Percentiles rank a stretch among this genome's conserved stretches.
Evolutionary conservation across 129 eudicot species (phyloP).

Genomic region (Flaveria sonorensis): DNA sequence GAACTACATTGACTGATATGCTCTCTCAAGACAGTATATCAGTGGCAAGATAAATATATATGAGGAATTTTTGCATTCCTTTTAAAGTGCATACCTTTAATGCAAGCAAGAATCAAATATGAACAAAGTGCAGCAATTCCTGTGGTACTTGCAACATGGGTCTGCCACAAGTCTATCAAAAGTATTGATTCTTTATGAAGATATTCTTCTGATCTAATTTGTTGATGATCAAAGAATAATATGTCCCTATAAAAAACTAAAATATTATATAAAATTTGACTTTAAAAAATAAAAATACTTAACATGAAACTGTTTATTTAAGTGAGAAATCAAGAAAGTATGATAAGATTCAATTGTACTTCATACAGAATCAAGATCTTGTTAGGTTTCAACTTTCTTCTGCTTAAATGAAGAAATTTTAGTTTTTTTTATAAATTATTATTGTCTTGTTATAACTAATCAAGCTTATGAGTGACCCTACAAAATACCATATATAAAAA

Average conservation of each 20-base stretch:
- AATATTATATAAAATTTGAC: slow-evolving; percentile 5
- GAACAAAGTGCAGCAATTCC: slow-evolving; percentile 38
- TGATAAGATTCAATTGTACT: slow-evolving; percentile 36
- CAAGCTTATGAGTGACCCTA: slow-evolving; percentile 33
- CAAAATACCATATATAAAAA: slow-evolving; percentile 30
- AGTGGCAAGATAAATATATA: slow-evolving; percentile 30
- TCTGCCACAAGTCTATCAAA: slow-evolving; percentile 42
- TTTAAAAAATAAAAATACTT: slow-evolving; percentile 16
- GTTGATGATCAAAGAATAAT: slow-evolving; percentile 32
- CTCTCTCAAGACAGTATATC: slow-evolving; percentile 29
- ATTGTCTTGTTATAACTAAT: slow-evolving; percentile 13
- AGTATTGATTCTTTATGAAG: slow-evolving; percentile 43
- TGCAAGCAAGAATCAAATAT: slow-evolving; percentile 37
- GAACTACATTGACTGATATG: slow-evolving; percentile 21
- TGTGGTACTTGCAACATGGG: slow-evolving; percentile 43
- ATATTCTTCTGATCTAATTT: slow-evolving; percentile 38
- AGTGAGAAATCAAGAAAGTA: slow-evolving; percentile 26
- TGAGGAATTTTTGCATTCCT: slow-evolving; percentile 28
- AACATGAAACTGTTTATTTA: slow-evolving; percentile 28
- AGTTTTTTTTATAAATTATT: background rate
- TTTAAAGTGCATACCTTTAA: slow-evolving; percentile 35
- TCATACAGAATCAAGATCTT: slow-evolving; percentile 32
- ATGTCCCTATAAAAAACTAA: slow-evolving; percentile 15
- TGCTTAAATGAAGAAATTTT: slow-evolving; percentile 11
- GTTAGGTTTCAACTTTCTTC: slow-evolving; percentile 10